Evolutionary conservation across 2,329 filamentous ascomycete species (phyloP).

Genomic region (Aspergillus costaricaensis): DNA sequence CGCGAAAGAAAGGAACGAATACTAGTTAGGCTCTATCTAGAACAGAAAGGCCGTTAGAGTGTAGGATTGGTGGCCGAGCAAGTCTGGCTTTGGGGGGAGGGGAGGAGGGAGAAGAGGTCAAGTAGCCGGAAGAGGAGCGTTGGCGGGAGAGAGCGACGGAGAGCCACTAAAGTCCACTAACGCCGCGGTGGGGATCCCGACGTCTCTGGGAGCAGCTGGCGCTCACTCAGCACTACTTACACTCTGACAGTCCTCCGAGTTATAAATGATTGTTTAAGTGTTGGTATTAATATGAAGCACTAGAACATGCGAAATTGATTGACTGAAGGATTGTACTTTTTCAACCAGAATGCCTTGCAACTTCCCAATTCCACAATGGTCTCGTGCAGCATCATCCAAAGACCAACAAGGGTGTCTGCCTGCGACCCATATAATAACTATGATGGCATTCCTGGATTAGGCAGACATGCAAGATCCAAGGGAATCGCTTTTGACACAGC

Average conservation of each 20-base stretch:
- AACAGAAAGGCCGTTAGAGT: background rate
- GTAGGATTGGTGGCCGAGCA: background rate
- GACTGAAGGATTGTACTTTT: background rate
- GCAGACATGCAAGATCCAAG: slow-evolving; percentile 1
- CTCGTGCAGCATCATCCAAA: background rate
- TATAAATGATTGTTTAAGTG: background rate
- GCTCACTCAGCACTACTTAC: background rate
- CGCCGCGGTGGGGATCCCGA: slow-evolving; percentile 5
- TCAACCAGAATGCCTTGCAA: background rate
- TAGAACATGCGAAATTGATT: background rate
- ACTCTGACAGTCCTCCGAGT: background rate
- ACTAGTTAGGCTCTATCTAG: background rate
- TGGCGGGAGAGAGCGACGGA: slow-evolving; percentile 7
- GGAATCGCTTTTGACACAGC: background rate
- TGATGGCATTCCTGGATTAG: background rate
- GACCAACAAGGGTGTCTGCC: background rate
- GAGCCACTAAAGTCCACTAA: slow-evolving; percentile 8
- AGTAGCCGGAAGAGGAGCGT: slow-evolving; percentile 8
- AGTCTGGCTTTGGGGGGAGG: background rate
- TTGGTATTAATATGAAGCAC: background rate
- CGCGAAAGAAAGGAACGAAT: background rate
- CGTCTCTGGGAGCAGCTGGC: background rate
- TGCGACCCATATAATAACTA: background rate
- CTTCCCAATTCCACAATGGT: background rate
- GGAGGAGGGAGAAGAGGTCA: slow-evolving; percentile 10